A percentile compares a stretch with the other conserved stretches of the same genome.
Evolutionary conservation across 2,329 filamentous ascomycete species (phyloP).

Genomic region (Xylaria sp.): DNA sequence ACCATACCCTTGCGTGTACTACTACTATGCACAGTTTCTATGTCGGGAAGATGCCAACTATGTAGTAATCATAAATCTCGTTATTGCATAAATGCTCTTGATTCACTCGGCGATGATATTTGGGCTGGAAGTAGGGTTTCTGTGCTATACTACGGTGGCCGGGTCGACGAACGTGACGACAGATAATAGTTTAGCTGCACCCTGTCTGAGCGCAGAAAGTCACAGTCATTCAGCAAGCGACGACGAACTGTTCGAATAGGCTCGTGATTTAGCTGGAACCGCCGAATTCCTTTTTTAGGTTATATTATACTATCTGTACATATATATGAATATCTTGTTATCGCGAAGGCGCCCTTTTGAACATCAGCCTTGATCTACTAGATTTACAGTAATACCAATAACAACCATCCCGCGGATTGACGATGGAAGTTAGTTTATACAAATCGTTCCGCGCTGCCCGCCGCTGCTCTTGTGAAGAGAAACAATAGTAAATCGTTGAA

Average conservation of each 20-base stretch:
- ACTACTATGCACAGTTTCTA: no score
- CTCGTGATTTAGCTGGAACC: background rate
- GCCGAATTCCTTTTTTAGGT: background rate
- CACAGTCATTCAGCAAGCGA: conserved; percentile 13
- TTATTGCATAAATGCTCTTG: no score
- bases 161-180: background rate
- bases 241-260: conserved; percentile 10
- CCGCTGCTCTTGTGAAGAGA: background rate
- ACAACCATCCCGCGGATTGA: background rate
- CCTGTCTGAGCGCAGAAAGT: background rate
- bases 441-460: background rate
- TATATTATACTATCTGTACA: conserved; percentile 18
- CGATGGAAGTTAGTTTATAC: background rate
- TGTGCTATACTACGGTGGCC: no score
- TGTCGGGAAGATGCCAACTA: no score
- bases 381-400: conserved; percentile 18
- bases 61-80: no score
- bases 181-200: background rate
- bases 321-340: background rate
- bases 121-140: no score
- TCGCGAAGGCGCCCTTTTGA: background rate
- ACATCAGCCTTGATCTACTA: background rate
- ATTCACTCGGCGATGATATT: no score
- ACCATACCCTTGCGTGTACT: no score
- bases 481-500: conserved; percentile 1